Evolutionary conservation across 768 basidiomycete species (phyloP), one percentile per base, ranked within the genome.

Genomic region (Pholiota conissans): DNA sequence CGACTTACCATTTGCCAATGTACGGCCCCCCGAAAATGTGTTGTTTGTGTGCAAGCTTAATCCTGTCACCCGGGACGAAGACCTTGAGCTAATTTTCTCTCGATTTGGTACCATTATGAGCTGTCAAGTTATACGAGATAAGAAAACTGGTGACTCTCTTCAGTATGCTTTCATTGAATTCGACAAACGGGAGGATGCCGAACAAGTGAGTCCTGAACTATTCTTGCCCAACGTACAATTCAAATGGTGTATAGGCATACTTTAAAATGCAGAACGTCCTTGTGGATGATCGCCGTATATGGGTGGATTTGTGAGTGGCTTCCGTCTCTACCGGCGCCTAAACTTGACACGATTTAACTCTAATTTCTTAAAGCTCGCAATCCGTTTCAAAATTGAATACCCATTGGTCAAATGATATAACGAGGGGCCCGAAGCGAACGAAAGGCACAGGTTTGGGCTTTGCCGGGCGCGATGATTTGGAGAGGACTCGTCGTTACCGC

Each of bases 221-320:
- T 54, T 46, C 16, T 39, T 24, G 37, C 49, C 40, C 24, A 29
- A 45, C 34, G 1, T 32, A 34, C 28, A 13, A 55, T 27, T 37
- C 50, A 54, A 39, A 35, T 40, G 45, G 22, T 30, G 34, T 49
- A 3, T 62, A 95, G 90, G 97, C 93, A 8, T 99, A 98, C 72
- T 95, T 98, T 77, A 99, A 98, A 73, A 99, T 99, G 97, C 97
- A 98, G 70, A 98, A 98, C 65, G 97, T 98, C 0, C 77, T 99
- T 10, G 91, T 99, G 11, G 97, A 99, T 68, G 97, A 99, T 72
- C 84, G 95, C 13, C 85, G 97, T 11, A 98, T 99, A 66, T 98
- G 96, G 93, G 96, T 99, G 61, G 97, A 98, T 74, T 98, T 99
- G 90, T 95, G 65, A 59, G 90, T 79, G 34, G 27, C 50, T 40